phyloP scores from a whole-genome alignment of 2,329 filamentous ascomycete genomes.

The Phyllosticta citribraziliensis region DNA sequence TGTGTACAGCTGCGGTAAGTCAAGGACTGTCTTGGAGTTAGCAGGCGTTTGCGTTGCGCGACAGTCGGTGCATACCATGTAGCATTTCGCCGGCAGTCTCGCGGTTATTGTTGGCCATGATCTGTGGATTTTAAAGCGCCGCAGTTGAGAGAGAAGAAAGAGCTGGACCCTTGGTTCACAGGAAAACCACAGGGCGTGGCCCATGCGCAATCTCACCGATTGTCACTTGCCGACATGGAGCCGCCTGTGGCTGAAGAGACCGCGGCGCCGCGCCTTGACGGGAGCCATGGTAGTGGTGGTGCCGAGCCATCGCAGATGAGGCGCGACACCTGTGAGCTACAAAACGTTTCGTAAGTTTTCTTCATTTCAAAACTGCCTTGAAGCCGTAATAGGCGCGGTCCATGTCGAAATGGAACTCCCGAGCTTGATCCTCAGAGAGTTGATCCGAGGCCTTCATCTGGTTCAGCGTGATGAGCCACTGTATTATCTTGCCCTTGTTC shows the following conservation, averaged over 20 bases:
- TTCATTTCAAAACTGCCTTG: conserved; percentile 56
- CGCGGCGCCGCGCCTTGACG: too few relatives aligned
- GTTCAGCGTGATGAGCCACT: conserved; percentile 95
- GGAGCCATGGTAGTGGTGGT: background rate
- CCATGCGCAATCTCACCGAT: conserved; percentile 9
- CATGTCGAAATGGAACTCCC: conserved; percentile 87
- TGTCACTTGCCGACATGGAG: background rate
- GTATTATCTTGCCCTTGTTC: conserved; percentile 90
- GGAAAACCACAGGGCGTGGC: conserved; percentile 6
- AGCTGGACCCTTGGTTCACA: background rate
- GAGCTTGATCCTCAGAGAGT: conserved; percentile 72
- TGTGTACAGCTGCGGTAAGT: conserved; percentile 76
- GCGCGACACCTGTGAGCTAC: background rate
- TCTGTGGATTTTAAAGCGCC: background rate
- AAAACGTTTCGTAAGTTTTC: background rate
- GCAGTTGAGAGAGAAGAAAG: background rate
- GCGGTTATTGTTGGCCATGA: conserved; percentile 4
- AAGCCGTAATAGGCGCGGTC: conserved; percentile 92
- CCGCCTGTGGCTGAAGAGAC: background rate
- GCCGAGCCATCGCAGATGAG: background rate
- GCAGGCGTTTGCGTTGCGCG: background rate
- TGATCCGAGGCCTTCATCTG: conserved; percentile 97
- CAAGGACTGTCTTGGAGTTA: conserved; percentile 45
- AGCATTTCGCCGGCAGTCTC: conserved; percentile 1
- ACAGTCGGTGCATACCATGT: conserved; percentile 5